Conservation (phyloP, 495 filamentous ascomycete species). For the Neurospora sp. region DNA sequence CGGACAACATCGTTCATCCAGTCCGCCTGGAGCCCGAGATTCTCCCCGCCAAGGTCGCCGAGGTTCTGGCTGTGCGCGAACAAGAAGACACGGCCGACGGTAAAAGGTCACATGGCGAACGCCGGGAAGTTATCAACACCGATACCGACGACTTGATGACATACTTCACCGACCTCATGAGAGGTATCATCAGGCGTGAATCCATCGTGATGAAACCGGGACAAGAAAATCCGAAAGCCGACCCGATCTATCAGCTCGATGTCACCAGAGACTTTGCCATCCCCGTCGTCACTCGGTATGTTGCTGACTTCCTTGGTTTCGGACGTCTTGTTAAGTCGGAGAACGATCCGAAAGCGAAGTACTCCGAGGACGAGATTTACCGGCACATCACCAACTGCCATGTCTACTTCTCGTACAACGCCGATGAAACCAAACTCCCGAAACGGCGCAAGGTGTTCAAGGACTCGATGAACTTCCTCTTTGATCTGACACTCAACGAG, state of each 20-base stretch:
- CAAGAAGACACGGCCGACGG: neutral
- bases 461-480: slow-evolving; percentile 2
- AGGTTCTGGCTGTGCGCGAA: neutral
- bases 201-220: slow-evolving; percentile 4
- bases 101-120: neutral
- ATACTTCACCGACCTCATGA: slow-evolving; percentile 1
- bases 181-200: slow-evolving; percentile 8
- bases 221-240: neutral
- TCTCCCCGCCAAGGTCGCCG: neutral
- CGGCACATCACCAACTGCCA: slow-evolving; percentile 15
- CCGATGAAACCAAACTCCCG: slow-evolving; percentile 9
- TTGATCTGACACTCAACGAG: slow-evolving; percentile 1
- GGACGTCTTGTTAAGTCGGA: slow-evolving; percentile 3
- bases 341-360: neutral
- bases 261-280: slow-evolving; percentile 12
- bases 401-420: slow-evolving; percentile 10
- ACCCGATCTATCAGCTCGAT: slow-evolving; percentile 8
- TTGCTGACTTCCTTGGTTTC: slow-evolving; percentile 13
- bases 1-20: slow-evolving; percentile 3
- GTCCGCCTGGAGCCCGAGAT: slow-evolving; percentile 2
- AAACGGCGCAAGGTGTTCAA: slow-evolving; percentile 9
- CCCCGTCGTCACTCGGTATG: slow-evolving; percentile 8
- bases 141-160: neutral
- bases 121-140: neutral
- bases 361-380: slow-evolving; percentile 13